These are phyloP conservation scores for Seiridium unicorne DNA, from an alignment of 2,329 filamentous ascomycete species.

Conservation along the genomic window DNA sequence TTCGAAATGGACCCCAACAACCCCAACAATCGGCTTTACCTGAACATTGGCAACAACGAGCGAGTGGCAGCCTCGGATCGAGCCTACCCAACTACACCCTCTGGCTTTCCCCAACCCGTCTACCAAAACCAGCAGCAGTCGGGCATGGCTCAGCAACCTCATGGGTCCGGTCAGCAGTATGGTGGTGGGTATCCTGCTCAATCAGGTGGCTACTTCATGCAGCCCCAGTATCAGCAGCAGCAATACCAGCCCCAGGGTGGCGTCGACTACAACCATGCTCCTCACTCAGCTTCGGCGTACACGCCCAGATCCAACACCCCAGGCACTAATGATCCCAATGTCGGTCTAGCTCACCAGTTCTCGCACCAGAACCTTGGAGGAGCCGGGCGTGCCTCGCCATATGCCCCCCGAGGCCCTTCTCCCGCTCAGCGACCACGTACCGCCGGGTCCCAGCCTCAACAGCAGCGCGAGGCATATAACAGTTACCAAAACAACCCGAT, in stretches of 20 bases:
- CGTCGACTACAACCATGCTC: constrained; percentile 25
- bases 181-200: constrained; percentile 40
- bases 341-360: constrained; percentile 91
- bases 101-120: constrained; percentile 93
- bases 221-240: constrained; percentile 53
- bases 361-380: constrained; percentile 85
- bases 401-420: constrained; percentile 65
- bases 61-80: constrained; percentile 62
- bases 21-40: constrained; percentile 59
- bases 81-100: constrained; percentile 84
- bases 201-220: constrained; percentile 59
- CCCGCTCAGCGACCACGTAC: constrained; percentile 80
- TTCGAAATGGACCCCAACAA: constrained; percentile 37
- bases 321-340: constrained; percentile 77
- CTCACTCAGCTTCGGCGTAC: constrained; percentile 33
- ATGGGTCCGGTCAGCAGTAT: constrained; percentile 37
- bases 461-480: constrained; percentile 60
- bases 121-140: constrained; percentile 39
- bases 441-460: constrained; percentile 67
- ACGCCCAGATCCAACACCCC: constrained; percentile 57
- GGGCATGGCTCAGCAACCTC: constrained; percentile 35
- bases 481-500: constrained; percentile 67
- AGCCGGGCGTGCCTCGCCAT: constrained; percentile 67
- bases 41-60: constrained; percentile 67
- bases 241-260: constrained; percentile 28